phyloP scores from a whole-genome alignment of 2,329 filamentous ascomycete genomes.

The Endoconidiophora laricicola region DNA sequence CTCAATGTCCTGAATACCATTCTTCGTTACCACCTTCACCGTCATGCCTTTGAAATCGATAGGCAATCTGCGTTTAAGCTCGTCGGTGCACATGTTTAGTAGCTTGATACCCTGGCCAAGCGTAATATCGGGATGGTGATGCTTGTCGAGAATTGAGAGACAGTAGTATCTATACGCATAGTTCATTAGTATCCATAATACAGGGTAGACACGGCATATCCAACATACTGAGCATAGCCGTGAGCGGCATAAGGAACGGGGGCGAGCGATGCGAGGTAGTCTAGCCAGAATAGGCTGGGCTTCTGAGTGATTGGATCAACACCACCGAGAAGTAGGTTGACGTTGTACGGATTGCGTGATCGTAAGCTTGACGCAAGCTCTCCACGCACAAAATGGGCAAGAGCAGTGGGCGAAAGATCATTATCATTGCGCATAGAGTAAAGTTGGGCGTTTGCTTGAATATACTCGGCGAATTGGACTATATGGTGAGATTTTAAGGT shows the following conservation, averaged over 20 bases:
- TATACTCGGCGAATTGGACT: conserved; percentile 99
- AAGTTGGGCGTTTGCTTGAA: conserved; percentile 94
- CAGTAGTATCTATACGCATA: conserved; percentile 65
- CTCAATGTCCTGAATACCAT: conserved; percentile 71
- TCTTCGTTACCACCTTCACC: conserved; percentile 90
- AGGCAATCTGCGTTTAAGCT: conserved; percentile 88
- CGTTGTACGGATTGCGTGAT: conserved; percentile 86
- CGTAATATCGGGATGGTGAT: conserved; percentile 87
- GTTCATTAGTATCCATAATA: neutral
- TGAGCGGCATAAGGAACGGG: conserved; percentile 90
- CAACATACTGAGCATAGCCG: conserved; percentile 79
- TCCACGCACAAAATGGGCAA: conserved; percentile 83
- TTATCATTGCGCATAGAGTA: conserved; percentile 97
- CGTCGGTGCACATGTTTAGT: conserved; percentile 85
- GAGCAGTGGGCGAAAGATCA: conserved; percentile 74
- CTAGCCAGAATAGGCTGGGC: conserved; percentile 89
- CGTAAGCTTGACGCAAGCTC: conserved; percentile 83
- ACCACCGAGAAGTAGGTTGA: conserved; percentile 89
- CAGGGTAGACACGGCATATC: neutral
- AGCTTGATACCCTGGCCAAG: conserved; percentile 84
- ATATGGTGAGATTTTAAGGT: conserved; percentile 14
- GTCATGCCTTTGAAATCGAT: conserved; percentile 97
- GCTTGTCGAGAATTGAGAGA: conserved; percentile 92
- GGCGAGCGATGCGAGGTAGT: conserved; percentile 83
- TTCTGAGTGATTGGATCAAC: conserved; percentile 83